Evolutionary conservation across 495 filamentous ascomycete species (phyloP).

Genomic region (Hypoxylon crocopeplum): DNA sequence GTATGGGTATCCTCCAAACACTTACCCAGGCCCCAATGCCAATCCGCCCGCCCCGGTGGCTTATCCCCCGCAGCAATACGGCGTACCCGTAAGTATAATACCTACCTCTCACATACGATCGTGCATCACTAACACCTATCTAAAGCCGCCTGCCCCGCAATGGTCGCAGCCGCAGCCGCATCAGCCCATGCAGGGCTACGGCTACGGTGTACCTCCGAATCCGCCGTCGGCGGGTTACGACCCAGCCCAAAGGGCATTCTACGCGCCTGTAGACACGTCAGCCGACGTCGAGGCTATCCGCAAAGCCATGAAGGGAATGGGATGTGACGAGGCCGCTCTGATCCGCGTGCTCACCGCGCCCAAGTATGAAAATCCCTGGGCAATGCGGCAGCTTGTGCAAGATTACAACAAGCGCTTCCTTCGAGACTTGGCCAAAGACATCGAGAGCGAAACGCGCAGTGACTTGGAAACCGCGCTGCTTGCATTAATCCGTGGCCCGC

Average conservation of each 20-base stretch:
- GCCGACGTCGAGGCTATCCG: constrained; percentile 66
- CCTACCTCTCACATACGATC: background rate
- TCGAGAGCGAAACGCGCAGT: constrained; percentile 69
- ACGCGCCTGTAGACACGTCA: constrained; percentile 59
- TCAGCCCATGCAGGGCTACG: constrained; percentile 25
- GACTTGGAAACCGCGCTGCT: constrained; percentile 68
- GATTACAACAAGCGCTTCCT: constrained; percentile 63
- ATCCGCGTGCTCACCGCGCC: constrained; percentile 60
- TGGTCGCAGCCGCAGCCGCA: constrained; percentile 13
- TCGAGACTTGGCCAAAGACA: constrained; percentile 67
- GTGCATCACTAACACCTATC: background rate
- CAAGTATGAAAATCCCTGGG: constrained; percentile 61
- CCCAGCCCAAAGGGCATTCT: constrained; percentile 45
- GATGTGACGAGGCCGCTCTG: constrained; percentile 71
- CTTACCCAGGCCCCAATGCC: constrained; percentile 1
- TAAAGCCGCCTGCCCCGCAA: background rate
- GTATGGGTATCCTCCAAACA: constrained; percentile 12
- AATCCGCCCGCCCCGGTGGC: constrained; percentile 6
- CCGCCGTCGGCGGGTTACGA: constrained; percentile 61
- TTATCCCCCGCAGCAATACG: constrained; percentile 26
- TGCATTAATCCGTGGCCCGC: constrained; percentile 70
- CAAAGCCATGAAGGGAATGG: constrained; percentile 80
- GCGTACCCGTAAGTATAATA: constrained; percentile 4
- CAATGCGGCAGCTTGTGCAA: constrained; percentile 65
- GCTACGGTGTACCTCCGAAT: constrained; percentile 42